Base-by-base conservation (phyloP, 441 rosid genomes). In the Adansonia gregorii region DNA sequence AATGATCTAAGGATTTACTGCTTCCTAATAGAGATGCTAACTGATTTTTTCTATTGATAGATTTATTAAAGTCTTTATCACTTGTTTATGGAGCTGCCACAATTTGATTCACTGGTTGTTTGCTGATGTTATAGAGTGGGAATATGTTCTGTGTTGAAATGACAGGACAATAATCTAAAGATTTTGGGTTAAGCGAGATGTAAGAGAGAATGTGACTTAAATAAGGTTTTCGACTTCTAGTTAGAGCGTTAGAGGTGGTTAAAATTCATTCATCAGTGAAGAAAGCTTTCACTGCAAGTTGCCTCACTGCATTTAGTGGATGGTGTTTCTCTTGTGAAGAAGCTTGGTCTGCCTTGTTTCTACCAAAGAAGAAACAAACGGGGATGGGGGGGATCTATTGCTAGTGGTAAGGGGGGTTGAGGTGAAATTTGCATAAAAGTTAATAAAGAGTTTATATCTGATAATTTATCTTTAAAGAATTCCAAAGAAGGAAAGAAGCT, bases 51-150 rank as follows among this genome's bases (percentile, higher is more conserved):
- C 55, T 46, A 20, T 5, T 41, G 27, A 46, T 67, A 45, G 55
- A 45, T 19, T 46, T 45, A 20, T 49, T 45, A 22, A 20, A 9
- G 35, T 46, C 14, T 67, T 19, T 12, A 20, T 15, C 72, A 3
- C 71, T 66, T 66, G 52, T 66, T 66, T 66, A 22, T 67, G 55
- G 49, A 45, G 72, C 10, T 46, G 72, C 9, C 73, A 19, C 72
- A 67, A 46, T 24, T 45, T 67, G 35, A 45, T 67, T 67, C 12
- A 43, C 9, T 45, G 72, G 72, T 10, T 45, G 70, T 66, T 67
- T 67, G 35, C 54, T 45, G 52, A 70, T 70, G 24, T 70, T 51
- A 8, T 52, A n/a, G 61, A 71, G 24, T 31, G n/a, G 74, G 74
- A 71, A 70, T 51, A 27, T 70, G 46, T 35, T 35, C n/a, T 45